Conservation (phyloP, 1,139 yeast genomes). For the Yamadazyma atlantica region DNA sequence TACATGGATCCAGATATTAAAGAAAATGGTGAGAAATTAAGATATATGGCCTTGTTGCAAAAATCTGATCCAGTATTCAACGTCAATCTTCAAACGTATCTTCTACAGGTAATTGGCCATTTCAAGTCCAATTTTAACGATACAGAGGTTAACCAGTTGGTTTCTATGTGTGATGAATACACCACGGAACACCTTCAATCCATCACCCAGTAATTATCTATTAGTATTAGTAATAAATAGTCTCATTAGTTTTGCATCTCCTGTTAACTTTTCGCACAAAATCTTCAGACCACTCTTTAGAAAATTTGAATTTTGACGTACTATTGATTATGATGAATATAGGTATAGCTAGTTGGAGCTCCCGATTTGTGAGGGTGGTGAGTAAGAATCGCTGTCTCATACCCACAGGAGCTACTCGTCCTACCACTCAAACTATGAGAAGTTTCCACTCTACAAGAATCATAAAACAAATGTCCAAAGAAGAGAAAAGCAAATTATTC, state of each 20-base stretch:
- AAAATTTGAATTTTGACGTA: no score
- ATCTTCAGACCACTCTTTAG: no score
- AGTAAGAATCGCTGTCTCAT: no score
- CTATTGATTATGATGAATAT: background rate
- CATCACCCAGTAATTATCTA: background rate
- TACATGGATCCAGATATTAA: conserved; percentile 47
- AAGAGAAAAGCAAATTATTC: conserved; percentile 18
- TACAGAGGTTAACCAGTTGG: conserved; percentile 26
- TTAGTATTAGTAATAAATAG: background rate
- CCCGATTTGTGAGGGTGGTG: background rate
- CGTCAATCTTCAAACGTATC: conserved; percentile 37
- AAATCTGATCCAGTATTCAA: conserved; percentile 58
- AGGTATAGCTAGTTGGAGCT: background rate
- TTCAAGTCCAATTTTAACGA: conserved; percentile 22
- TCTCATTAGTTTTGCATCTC: background rate
- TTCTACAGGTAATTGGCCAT: conserved; percentile 21
- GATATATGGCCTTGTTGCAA: conserved; percentile 50
- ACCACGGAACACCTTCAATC: conserved; percentile 29
- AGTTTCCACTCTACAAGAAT: background rate
- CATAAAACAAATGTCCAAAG: conserved; percentile 6
- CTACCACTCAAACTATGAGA: no score
- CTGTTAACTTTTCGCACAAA: no score
- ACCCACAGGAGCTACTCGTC: no score
- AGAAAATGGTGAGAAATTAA: conserved; percentile 57
- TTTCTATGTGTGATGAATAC: conserved; percentile 31